Base-by-base conservation (phyloP, 331 rosid genomes). In the Stylosanthes scabra region DNA sequence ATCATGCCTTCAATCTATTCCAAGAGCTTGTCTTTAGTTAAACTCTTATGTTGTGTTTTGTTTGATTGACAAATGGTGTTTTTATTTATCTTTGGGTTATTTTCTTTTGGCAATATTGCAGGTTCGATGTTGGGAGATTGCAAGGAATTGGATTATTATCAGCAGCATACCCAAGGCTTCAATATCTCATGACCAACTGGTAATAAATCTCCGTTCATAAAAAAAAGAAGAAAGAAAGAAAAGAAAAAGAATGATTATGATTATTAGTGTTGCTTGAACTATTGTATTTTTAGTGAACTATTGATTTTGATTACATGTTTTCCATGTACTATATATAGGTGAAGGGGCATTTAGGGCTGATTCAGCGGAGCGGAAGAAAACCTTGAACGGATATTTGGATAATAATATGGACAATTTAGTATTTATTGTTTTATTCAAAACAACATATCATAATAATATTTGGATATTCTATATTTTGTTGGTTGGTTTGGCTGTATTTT, bases 91-190 rank as follows among this genome's bases (percentile, higher is more conserved):
- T 34, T 4, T 31, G 37, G 39, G 39, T 50, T 13, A 7, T 1
- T 50, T 50, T 50, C 14, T 50, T 4, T 5, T 16, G 12, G 59
- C n/a, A 46, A 29, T 51, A 50, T 13, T 5, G 55, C 13, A 89
- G 97, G 93, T 94, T 37, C 81, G 93, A 28, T 91, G 99, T 81
- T 94, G 97, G 97, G 97, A 94, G 87, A 71, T 94, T 62, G 68
- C 82, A 58, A 89, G 76, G 64, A 91, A 85, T 77, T 91, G 92
- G 31, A 64, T 80, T 78, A 77, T 47, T 71, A 12, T 91, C 27
- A 86, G n/a, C 62, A 90, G 85, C 69, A 75, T 89, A 28, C 91
- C 97, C 66, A 91, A 94, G 83, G 88, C 96, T 55, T 88, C 96
- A 14, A 94, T 94, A 67, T 80, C 96, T 39, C 97, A 82, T 11